A percentile compares a stretch with the other conserved stretches of the same genome.
Conservation (phyloP, 805 yeast genomes). For the Ogataea methanolica region DNA sequence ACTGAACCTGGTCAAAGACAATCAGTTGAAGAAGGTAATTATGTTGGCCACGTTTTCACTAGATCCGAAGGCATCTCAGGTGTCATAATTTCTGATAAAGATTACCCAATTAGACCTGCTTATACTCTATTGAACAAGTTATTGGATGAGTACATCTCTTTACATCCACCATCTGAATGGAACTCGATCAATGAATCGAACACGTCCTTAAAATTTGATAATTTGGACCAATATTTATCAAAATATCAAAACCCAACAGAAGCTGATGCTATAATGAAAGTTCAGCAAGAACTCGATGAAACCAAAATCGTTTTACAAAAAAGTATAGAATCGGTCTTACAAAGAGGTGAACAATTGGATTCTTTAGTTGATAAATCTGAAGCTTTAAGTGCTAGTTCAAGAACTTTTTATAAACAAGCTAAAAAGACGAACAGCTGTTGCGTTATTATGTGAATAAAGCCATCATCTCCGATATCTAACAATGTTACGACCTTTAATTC, state of each 20-base stretch:
- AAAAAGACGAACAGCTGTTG: conserved; percentile 93
- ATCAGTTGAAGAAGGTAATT: conserved; percentile 85
- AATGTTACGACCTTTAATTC: background rate
- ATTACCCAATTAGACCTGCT: conserved; percentile 96
- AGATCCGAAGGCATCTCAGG: conserved; percentile 90
- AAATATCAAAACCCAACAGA: conserved; percentile 96
- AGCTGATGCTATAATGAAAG: conserved; percentile 95
- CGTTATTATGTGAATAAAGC: conserved; percentile 48
- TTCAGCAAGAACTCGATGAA: conserved; percentile 96
- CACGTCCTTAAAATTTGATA: conserved; percentile 46
- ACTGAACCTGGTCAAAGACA: conserved; percentile 90
- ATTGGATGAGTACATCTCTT: conserved; percentile 82
- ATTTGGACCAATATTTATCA: conserved; percentile 62
- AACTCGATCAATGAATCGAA: conserved; percentile 39
- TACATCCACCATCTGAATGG: conserved; percentile 79
- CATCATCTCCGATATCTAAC: background rate
- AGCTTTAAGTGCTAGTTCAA: conserved; percentile 80
- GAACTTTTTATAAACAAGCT: conserved; percentile 96
- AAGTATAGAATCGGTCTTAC: conserved; percentile 89
- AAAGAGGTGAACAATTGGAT: conserved; percentile 95
- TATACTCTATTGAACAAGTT: conserved; percentile 87
- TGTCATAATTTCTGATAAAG: conserved; percentile 88
- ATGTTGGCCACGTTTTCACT: conserved; percentile 88
- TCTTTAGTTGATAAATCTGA: conserved; percentile 93
- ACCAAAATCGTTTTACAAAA: conserved; percentile 95